These are phyloP conservation scores for Pisolithus albus DNA, from an alignment of 768 basidiomycete species.

Conservation along the genomic window DNA sequence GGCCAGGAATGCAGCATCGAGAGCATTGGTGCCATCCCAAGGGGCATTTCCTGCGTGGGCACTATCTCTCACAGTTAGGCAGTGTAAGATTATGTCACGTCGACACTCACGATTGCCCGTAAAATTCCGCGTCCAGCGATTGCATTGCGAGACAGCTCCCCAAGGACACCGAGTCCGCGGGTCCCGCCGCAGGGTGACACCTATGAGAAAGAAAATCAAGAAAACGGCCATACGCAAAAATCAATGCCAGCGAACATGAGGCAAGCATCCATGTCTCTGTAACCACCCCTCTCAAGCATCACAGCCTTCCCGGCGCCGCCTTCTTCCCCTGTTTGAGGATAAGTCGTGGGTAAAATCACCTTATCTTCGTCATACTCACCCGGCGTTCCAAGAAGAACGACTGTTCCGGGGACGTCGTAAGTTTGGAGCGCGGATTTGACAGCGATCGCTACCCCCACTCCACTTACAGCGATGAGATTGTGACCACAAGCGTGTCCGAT, in stretches of 20 bases:
- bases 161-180: slow-evolving; percentile 41
- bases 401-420: slow-evolving; percentile 56
- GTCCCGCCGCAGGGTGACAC: slow-evolving; percentile 67
- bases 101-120: slow-evolving; percentile 57
- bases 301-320: slow-evolving; percentile 70
- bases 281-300: slow-evolving; percentile 68
- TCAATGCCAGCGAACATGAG: slow-evolving; percentile 46
- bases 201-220: slow-evolving; percentile 30
- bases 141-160: slow-evolving; percentile 60
- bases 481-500: slow-evolving; percentile 71
- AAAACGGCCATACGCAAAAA: slow-evolving; percentile 2
- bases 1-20: slow-evolving; percentile 83
- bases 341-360: neutral
- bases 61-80: slow-evolving; percentile 28
- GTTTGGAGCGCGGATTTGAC: slow-evolving; percentile 61
- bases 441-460: slow-evolving; percentile 68
- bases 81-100: neutral
- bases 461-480: slow-evolving; percentile 75
- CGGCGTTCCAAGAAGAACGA: slow-evolving; percentile 75
- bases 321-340: slow-evolving; percentile 57
- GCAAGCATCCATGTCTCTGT: slow-evolving; percentile 75
- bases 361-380: slow-evolving; percentile 31
- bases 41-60: slow-evolving; percentile 78
- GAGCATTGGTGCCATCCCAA: slow-evolving; percentile 82
- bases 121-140: slow-evolving; percentile 59